phyloP scores from a whole-genome alignment of 1,139 yeast species.

The Pichia sp. region DNA sequence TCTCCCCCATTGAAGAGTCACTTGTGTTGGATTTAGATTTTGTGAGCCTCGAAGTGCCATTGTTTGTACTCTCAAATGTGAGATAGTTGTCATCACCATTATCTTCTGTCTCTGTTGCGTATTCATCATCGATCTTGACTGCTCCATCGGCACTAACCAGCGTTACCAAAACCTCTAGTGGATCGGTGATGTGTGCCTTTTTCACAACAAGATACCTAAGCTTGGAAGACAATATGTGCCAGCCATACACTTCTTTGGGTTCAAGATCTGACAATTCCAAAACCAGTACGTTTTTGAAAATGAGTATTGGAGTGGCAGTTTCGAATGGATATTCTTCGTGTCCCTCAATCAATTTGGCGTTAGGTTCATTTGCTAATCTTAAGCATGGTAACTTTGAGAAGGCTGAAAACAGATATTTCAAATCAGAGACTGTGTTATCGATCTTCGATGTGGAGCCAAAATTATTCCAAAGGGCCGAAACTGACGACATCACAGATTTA shows the following conservation, averaged over 20 bases:
- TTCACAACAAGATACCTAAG: constrained; percentile 49
- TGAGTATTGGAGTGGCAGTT: constrained; percentile 54
- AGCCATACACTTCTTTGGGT: constrained; percentile 59
- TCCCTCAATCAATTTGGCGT: constrained; percentile 47
- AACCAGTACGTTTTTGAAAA: constrained; percentile 57
- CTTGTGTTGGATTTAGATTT: constrained; percentile 8
- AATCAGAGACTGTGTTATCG: constrained; percentile 38
- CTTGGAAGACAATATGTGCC: constrained; percentile 52
- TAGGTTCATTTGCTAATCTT: constrained; percentile 51
- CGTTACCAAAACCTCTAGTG: constrained; percentile 43
- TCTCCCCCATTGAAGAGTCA: constrained; percentile 1
- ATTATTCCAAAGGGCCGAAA: constrained; percentile 33
- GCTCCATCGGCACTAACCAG: constrained; percentile 54
- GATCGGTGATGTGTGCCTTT: constrained; percentile 42
- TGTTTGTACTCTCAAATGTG: neutral
- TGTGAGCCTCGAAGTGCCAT: constrained; percentile 1
- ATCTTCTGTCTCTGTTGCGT: constrained; percentile 5
- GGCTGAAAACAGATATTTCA: constrained; percentile 54
- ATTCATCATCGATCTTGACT: neutral
- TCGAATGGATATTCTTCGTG: constrained; percentile 70
- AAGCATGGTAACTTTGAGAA: constrained; percentile 62
- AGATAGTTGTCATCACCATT: constrained; percentile 11
- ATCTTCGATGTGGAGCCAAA: constrained; percentile 21
- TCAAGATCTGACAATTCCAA: constrained; percentile 54
- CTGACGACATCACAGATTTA: constrained; percentile 43